Evolutionary conservation across 148 eudicot genomes (phyloP).

Genomic region (Beta vulgaris): DNA sequence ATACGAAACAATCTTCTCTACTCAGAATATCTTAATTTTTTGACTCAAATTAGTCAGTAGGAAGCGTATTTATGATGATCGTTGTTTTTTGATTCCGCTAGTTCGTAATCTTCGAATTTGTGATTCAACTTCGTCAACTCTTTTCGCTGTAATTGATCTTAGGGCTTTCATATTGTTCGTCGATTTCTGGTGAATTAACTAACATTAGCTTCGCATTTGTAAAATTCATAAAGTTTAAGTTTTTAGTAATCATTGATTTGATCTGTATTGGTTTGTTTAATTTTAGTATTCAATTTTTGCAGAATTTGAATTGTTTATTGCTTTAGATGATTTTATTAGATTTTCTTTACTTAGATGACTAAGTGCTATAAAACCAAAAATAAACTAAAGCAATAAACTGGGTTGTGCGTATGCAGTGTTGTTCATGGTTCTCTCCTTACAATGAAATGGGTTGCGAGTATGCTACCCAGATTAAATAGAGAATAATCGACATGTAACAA

Average conservation of each 20-base stretch:
- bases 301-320: background rate
- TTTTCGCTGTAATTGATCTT: background rate
- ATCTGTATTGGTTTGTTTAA: background rate
- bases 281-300: background rate
- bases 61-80: background rate
- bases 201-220: background rate
- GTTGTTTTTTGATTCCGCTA: background rate
- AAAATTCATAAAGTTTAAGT: background rate
- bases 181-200: slow-evolving; percentile 20
- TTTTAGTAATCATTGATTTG: background rate
- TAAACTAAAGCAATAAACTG: no score
- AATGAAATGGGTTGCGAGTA: no score
- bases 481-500: no score
- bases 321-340: background rate
- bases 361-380: no score
- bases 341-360: no score
- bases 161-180: background rate
- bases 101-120: background rate
- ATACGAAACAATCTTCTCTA: no score
- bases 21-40: background rate
- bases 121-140: background rate
- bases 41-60: background rate
- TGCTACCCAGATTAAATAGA: no score
- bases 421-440: no score
- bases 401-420: no score